Percentiles rank a stretch among this genome's conserved stretches.
phyloP scores from a whole-genome alignment of 2,329 filamentous ascomycete genomes.

The Colletotrichum sidae region DNA sequence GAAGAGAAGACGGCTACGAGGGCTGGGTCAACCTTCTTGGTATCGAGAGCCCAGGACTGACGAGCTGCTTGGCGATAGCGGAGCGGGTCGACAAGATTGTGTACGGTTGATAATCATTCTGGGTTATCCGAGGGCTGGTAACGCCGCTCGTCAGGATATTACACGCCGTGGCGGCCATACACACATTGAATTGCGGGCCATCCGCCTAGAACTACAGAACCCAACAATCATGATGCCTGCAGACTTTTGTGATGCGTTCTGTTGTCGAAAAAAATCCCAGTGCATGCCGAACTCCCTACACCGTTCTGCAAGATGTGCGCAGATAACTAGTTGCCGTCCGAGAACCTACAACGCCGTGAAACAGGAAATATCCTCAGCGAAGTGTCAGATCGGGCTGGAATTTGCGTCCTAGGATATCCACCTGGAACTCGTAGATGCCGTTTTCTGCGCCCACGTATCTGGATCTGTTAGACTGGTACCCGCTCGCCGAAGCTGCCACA shows the following conservation, averaged over 20 bases:
- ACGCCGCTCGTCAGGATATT: too few relatives aligned
- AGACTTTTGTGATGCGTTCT: too few relatives aligned
- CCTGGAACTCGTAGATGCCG: conserved; percentile 79
- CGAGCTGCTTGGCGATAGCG: conserved; percentile 86
- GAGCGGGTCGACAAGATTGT: conserved; percentile 74
- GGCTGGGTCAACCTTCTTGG: conserved; percentile 92
- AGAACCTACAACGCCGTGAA: too few relatives aligned
- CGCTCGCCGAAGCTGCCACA: not conserved
- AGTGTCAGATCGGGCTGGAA: conserved; percentile 66
- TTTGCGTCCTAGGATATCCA: conserved; percentile 73
- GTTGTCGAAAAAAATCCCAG: too few relatives aligned
- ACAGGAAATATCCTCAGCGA: conserved; percentile 52
- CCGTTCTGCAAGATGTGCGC: too few relatives aligned
- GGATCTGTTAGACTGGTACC: conserved; percentile 39
- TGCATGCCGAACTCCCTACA: too few relatives aligned
- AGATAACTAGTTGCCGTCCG: not conserved
- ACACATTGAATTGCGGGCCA: not conserved
- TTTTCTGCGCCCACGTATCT: conserved; percentile 76
- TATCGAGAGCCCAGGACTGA: conserved; percentile 94
- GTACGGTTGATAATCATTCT: conserved; percentile 49
- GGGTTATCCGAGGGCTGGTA: conserved; percentile 1
- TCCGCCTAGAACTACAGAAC: not conserved
- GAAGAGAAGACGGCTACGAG: conserved; percentile 78
- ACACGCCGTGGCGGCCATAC: too few relatives aligned
- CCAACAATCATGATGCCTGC: too few relatives aligned